These are phyloP conservation scores for Colletotrichum zoysiae DNA, from an alignment of 2,329 filamentous ascomycete species.

Conservation along the genomic window DNA sequence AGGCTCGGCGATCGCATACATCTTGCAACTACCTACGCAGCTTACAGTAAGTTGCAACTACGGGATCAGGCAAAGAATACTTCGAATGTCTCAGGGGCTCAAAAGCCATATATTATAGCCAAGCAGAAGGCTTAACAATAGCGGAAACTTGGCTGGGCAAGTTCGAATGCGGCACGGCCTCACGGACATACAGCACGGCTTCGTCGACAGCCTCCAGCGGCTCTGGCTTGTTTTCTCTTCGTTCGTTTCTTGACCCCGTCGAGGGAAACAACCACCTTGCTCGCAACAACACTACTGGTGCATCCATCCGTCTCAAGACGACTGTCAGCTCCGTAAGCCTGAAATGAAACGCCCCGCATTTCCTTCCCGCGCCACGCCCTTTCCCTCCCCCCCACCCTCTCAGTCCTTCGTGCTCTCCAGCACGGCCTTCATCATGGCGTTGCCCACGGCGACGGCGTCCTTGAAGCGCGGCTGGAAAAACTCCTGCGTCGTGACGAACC, in stretches of 20 bases:
- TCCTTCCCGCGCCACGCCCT: not conserved
- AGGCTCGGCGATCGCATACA: not conserved
- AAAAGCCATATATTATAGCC: not conserved
- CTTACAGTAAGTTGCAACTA: no score
- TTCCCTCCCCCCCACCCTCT: not conserved
- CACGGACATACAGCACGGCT: not conserved
- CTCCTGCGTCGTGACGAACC: constrained; percentile 88
- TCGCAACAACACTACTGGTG: not conserved
- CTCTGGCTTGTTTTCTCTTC: not conserved
- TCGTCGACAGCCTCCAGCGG: not conserved
- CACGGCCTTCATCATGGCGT: constrained; percentile 97
- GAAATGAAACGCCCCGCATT: not conserved
- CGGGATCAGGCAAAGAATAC: no score
- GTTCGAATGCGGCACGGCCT: not conserved
- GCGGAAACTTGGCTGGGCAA: not conserved
- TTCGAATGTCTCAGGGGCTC: not conserved
- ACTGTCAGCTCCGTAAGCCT: not conserved
- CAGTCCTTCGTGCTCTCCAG: constrained; percentile 76
- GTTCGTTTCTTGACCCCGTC: not conserved
- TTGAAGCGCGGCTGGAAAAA: constrained; percentile 94
- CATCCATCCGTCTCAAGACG: not conserved
- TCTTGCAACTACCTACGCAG: not conserved
- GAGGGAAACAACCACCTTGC: not conserved
- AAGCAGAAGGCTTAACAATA: not conserved
- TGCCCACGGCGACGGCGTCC: constrained; percentile 88